Evolutionary conservation across 2,329 filamentous ascomycete species (phyloP).

Genomic region (Colletotrichum navitas): DNA sequence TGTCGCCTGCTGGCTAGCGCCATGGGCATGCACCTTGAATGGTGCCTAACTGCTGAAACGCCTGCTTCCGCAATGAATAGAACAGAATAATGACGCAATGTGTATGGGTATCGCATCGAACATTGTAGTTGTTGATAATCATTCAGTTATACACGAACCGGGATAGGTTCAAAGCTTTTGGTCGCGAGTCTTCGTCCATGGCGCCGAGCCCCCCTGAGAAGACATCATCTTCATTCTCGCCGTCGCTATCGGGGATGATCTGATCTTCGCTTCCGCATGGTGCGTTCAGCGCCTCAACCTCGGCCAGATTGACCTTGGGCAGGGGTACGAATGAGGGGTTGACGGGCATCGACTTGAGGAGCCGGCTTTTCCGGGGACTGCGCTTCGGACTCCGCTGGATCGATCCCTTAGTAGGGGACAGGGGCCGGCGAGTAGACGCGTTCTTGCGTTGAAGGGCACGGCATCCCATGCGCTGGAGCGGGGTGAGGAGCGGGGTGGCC

Average conservation of each 20-base stretch:
- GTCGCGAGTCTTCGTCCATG: slow-evolving; percentile 44
- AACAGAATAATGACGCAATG: slow-evolving; percentile 31
- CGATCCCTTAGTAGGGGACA: slow-evolving; percentile 37
- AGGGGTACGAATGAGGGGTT: slow-evolving; percentile 69
- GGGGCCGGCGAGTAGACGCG: slow-evolving; percentile 46
- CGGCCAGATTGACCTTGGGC: slow-evolving; percentile 65
- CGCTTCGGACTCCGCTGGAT: slow-evolving; percentile 43
- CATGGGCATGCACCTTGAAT: neutral
- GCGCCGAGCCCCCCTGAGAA: slow-evolving; percentile 45
- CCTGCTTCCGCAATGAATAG: slow-evolving; percentile 18
- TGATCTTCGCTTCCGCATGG: slow-evolving; percentile 68
- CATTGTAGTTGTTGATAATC: slow-evolving; percentile 16
- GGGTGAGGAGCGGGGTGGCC: slow-evolving; percentile 60
- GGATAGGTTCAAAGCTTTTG: slow-evolving; percentile 60
- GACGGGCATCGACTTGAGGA: slow-evolving; percentile 53
- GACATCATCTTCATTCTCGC: slow-evolving; percentile 57
- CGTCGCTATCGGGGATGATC: slow-evolving; percentile 66
- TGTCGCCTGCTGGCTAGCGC: neutral
- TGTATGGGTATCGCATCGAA: slow-evolving; percentile 30
- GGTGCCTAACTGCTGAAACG: neutral
- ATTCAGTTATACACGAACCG: slow-evolving; percentile 58
- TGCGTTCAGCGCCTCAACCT: slow-evolving; percentile 65
- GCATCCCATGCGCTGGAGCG: slow-evolving; percentile 66
- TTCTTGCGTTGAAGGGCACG: slow-evolving; percentile 55
- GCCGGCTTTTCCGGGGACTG: slow-evolving; percentile 44